Evolutionary conservation across 1,139 yeast species (phyloP).

Genomic region (Suhomyces ambrosiae): DNA sequence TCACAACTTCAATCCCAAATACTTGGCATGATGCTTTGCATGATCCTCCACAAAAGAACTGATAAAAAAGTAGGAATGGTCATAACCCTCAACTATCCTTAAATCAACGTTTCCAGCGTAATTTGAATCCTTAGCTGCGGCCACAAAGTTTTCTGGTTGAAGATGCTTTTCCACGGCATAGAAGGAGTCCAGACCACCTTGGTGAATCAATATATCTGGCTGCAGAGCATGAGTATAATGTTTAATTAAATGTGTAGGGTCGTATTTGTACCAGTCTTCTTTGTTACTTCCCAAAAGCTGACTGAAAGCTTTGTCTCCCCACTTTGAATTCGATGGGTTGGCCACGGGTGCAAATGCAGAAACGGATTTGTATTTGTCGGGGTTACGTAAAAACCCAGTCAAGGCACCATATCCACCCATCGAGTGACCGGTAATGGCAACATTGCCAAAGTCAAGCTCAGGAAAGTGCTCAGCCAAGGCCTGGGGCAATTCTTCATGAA

Average conservation of each 20-base stretch:
- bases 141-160: constrained; percentile 71
- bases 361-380: constrained; percentile 75
- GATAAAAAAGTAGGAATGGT: constrained; percentile 87
- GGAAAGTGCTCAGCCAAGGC: constrained; percentile 49
- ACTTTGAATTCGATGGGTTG: constrained; percentile 73
- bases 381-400: constrained; percentile 71
- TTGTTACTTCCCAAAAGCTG: constrained; percentile 72
- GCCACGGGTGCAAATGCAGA: constrained; percentile 91
- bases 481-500: constrained; percentile 70
- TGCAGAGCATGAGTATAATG: constrained; percentile 50
- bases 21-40: constrained; percentile 83
- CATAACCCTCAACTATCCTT: constrained; percentile 71
- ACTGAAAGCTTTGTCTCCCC: constrained; percentile 82
- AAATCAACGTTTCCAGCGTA: constrained; percentile 66
- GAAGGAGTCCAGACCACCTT: constrained; percentile 78
- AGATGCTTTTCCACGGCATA: constrained; percentile 64
- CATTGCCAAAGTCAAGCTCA: constrained; percentile 56
- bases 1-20: constrained; percentile 51
- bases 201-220: constrained; percentile 75
- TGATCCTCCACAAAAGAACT: constrained; percentile 82
- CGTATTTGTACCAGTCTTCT: constrained; percentile 68
- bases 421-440: constrained; percentile 89
- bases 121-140: constrained; percentile 59
- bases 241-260: constrained; percentile 75
- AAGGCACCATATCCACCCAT: constrained; percentile 98